A percentile compares a stretch with the other conserved stretches of the same genome.
Evolutionary conservation across 208 protist species (phyloP).

Genomic region (Trypanosoma mega): DNA sequence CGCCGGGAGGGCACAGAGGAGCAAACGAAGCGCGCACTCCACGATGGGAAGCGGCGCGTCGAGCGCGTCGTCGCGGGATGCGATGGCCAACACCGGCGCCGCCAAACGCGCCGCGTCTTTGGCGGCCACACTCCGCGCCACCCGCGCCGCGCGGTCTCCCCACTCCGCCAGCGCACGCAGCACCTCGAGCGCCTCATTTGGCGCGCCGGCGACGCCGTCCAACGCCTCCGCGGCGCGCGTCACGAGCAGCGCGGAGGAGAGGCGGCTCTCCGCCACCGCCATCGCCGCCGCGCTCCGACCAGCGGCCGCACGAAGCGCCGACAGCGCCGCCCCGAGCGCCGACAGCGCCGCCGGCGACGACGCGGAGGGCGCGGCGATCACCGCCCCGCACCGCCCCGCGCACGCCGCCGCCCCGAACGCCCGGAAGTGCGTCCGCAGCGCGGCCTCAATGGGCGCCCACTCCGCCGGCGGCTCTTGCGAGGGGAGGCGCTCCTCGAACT

Average conservation of each 20-base stretch:
- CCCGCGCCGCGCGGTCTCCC: background rate
- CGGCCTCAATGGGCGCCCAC: background rate
- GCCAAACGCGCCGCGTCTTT: conserved; percentile 4
- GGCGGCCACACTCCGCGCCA: conserved; percentile 9
- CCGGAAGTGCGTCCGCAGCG: conserved; percentile 22
- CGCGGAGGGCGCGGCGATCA: conserved; percentile 16
- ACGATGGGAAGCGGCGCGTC: conserved; percentile 30
- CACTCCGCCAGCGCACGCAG: conserved; percentile 22
- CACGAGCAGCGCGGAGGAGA: conserved; percentile 21
- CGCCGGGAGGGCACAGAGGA: conserved; percentile 25
- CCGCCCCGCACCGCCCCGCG: conserved; percentile 16
- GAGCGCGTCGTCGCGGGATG: conserved; percentile 15
- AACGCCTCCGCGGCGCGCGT: conserved; percentile 10
- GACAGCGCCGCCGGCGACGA: conserved; percentile 1
- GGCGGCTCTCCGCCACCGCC: too few relatives aligned
- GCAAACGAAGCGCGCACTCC: conserved; percentile 29
- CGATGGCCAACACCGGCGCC: conserved; percentile 8
- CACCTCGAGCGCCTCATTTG: conserved; percentile 6
- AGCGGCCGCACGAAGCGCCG: too few relatives aligned
- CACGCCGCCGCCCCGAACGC: conserved; percentile 25
- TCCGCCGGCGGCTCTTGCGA: background rate
- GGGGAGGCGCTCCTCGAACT: conserved; percentile 1
- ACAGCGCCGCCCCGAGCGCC: background rate
- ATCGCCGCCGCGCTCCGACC: too few relatives aligned
- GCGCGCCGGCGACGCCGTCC: background rate